A percentile compares a stretch with the other conserved stretches of the same genome.
These are phyloP conservation scores for Candida arabinofermentans DNA, from an alignment of 805 yeast species.

Conservation along the genomic window DNA sequence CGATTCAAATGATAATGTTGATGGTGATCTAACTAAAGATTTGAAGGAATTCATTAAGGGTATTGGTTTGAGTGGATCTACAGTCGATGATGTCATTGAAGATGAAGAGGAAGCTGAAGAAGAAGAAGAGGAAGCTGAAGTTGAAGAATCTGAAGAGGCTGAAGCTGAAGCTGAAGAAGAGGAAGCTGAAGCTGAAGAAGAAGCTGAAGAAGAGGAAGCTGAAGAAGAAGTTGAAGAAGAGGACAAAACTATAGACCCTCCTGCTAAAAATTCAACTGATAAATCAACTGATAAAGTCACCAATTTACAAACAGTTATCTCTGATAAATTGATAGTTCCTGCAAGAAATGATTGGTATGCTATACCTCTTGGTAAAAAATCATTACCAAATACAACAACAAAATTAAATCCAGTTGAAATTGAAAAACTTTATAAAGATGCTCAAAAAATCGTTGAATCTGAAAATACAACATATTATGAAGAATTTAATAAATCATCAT, in stretches of 20 bases:
- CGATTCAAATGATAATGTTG: conserved; percentile 41
- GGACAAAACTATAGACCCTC: conserved; percentile 7
- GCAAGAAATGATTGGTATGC: conserved; percentile 76
- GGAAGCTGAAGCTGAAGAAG: conserved; percentile 23
- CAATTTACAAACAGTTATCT: conserved; percentile 44
- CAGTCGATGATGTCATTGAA: conserved; percentile 34
- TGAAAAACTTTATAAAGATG: conserved; percentile 60
- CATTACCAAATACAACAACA: conserved; percentile 24
- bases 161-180: conserved; percentile 31
- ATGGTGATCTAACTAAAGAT: conserved; percentile 47
- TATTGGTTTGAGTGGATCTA: conserved; percentile 54
- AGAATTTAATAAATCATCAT: conserved; percentile 69
- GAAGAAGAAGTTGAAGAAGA: conserved; percentile 17
- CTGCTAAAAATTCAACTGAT: background rate
- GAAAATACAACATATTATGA: conserved; percentile 72
- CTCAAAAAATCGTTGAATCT: conserved; percentile 56
- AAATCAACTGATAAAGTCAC: conserved; percentile 21
- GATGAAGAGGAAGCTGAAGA: conserved; percentile 33
- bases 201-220: conserved; percentile 21
- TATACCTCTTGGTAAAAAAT: conserved; percentile 36
- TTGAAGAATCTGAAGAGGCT: conserved; percentile 31
- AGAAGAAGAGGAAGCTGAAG: conserved; percentile 22
- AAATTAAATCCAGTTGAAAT: conserved; percentile 50
- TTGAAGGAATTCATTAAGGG: conserved; percentile 58
- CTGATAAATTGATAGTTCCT: conserved; percentile 55